These are phyloP conservation scores for Lactifluus echinatus DNA, from an alignment of 768 basidiomycete species.

Conservation along the genomic window DNA sequence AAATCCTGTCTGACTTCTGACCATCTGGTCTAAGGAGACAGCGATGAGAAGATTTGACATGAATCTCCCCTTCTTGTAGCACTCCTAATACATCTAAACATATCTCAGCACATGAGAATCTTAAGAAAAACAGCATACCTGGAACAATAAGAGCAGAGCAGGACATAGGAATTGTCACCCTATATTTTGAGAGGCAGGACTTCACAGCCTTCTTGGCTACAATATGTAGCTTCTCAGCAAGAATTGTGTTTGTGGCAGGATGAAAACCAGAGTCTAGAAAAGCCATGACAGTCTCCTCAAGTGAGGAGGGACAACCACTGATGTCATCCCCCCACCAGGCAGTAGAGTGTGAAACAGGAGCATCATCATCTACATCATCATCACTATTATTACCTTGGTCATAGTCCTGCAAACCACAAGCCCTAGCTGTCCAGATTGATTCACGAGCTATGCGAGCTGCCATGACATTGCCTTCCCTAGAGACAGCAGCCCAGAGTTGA, in stretches of 20 bases:
- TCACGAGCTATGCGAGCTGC: slow-evolving; percentile 22
- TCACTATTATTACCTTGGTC: slow-evolving; percentile 19
- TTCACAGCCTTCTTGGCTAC: slow-evolving; percentile 39
- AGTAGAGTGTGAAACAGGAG: slow-evolving; percentile 33
- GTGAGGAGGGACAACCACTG: slow-evolving; percentile 48
- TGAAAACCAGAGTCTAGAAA: slow-evolving; percentile 53
- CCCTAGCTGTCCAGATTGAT: slow-evolving; percentile 24
- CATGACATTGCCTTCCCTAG: slow-evolving; percentile 22
- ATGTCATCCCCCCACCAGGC: slow-evolving; percentile 66
- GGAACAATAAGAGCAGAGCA: slow-evolving; percentile 56
- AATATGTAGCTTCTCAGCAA: slow-evolving; percentile 45
- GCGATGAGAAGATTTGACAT: slow-evolving; percentile 42
- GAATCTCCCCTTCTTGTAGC: slow-evolving; percentile 46
- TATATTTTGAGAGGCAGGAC: slow-evolving; percentile 34
- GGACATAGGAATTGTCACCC: slow-evolving; percentile 48
- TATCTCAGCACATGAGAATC: background rate
- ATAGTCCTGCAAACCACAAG: slow-evolving; percentile 20
- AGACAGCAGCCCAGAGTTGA: slow-evolving; percentile 23
- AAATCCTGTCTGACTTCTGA: slow-evolving; percentile 38
- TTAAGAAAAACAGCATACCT: slow-evolving; percentile 26
- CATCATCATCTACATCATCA: slow-evolving; percentile 16
- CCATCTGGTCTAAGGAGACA: slow-evolving; percentile 37
- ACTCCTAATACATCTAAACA: slow-evolving; percentile 43
- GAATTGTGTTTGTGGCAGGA: slow-evolving; percentile 39
- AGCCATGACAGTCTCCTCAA: slow-evolving; percentile 53